Evolutionary conservation across 371 early-diverging fungal species (phyloP).

Genomic region (Parasitella parasitica): DNA sequence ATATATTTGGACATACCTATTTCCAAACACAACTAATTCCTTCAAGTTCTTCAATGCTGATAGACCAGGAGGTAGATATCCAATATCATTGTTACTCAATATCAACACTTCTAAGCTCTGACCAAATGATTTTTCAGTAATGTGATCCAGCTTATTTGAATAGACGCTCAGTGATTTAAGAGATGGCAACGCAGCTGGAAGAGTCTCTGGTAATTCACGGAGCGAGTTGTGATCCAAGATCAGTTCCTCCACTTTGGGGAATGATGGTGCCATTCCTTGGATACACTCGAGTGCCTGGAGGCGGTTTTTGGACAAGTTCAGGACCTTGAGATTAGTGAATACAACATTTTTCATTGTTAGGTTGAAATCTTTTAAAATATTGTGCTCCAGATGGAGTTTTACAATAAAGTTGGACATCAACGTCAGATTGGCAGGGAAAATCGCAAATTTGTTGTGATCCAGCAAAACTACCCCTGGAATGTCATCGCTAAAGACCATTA

Average conservation of each 20-base stretch:
- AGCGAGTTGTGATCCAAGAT: constrained; percentile 46
- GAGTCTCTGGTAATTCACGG: constrained; percentile 39
- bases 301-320: constrained; percentile 58
- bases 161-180: constrained; percentile 48
- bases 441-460: constrained; percentile 45
- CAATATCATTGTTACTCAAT: constrained; percentile 63
- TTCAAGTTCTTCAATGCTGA: constrained; percentile 51
- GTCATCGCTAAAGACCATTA: constrained; percentile 17
- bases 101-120: constrained; percentile 46
- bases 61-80: constrained; percentile 57
- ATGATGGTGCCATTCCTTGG: constrained; percentile 5
- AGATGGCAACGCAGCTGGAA: constrained; percentile 43
- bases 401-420: constrained; percentile 34
- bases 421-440: constrained; percentile 37
- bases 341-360: constrained; percentile 29
- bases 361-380: constrained; percentile 45
- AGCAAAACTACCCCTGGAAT: constrained; percentile 18
- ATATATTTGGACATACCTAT: constrained; percentile 33
- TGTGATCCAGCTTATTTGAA: constrained; percentile 52
- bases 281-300: constrained; percentile 28
- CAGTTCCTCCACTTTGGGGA: constrained; percentile 51
- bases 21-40: constrained; percentile 58
- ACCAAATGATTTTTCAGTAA: constrained; percentile 48
- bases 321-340: constrained; percentile 40
- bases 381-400: constrained; percentile 50